Percentiles rank a stretch among this genome's conserved stretches.
Conservation (phyloP, 306 rosid genomes). For the Hippophae tibetana region DNA sequence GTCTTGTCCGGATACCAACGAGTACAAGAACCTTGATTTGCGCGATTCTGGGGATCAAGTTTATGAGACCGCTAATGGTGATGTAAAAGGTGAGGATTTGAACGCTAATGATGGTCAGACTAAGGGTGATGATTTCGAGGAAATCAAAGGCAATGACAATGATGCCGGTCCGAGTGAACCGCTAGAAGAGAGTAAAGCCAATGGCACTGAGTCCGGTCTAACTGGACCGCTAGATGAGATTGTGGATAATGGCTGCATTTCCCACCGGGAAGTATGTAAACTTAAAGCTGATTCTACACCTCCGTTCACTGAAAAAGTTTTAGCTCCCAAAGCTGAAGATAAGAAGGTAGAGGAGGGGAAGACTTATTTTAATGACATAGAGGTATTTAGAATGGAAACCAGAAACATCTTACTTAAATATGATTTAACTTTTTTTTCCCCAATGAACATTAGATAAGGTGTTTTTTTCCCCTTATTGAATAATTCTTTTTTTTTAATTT, state of each 20-base stretch:
- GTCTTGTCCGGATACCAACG: neutral
- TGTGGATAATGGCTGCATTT: constrained; percentile 11
- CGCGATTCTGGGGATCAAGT: neutral
- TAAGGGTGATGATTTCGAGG: constrained; percentile 21
- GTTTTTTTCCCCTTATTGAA: constrained; percentile 1
- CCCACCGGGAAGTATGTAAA: constrained; percentile 12
- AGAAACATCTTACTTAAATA: neutral
- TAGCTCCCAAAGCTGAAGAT: constrained; percentile 27
- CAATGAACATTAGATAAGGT: neutral
- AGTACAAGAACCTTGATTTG: constrained; percentile 4
- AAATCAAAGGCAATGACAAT: neutral
- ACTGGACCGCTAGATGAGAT: constrained; percentile 13
- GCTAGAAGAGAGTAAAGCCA: constrained; percentile 13
- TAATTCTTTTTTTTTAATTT: neutral
- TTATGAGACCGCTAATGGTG: neutral
- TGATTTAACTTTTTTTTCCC: neutral
- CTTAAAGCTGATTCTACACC: constrained; percentile 14
- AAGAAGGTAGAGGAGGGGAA: constrained; percentile 31
- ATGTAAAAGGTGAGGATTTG: neutral
- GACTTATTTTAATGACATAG: constrained; percentile 24
- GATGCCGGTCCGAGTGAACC: neutral
- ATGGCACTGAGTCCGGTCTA: constrained; percentile 15
- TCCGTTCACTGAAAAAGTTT: constrained; percentile 11
- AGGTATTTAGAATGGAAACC: constrained; percentile 27
- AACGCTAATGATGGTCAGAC: constrained; percentile 19